Base-by-base conservation (phyloP, 2,329 filamentous ascomycete species). In the Paecilomyces dactylethromorphus region DNA sequence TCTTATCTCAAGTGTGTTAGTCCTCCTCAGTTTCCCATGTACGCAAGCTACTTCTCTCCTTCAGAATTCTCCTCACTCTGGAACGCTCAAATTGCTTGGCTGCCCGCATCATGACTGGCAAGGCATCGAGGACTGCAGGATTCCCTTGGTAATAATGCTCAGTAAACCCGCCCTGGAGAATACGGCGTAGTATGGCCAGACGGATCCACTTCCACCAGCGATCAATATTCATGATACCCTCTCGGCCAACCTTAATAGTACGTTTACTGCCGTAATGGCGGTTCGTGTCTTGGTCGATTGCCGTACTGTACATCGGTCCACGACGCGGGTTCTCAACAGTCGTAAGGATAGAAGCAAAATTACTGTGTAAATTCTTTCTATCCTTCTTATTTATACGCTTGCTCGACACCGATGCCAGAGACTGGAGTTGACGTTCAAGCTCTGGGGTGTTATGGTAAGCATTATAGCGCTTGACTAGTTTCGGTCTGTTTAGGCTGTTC, bases 191-290 rank as follows among this genome's bases (percentile, higher is more conserved):
- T 2, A 82, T 81, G 60, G 86, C 83, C 55, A 89, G 72, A 31
- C 87, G 79, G 64, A 85, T 79, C 65, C 89, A 76, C 72, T 90
- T 90, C 87, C 87, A 90, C 88, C 88, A 91, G 63, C 82, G 82
- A 71, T 90, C 86, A 55, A 90, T 84, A 55, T 77, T 81, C 77
- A 90, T 83, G 56, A 82, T 79, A 2, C 84, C 83, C 53, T 80
- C 81, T 22, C 79, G 78, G 31, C 72, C 71, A 58, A 90, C 82
- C 58, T 82, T 81, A 45, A 90, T 78, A 11, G 76, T 82, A 75
- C 88, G 78, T 59, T 86, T 80, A 59, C 82, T 86, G 5, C 87
- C 87, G 61, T 86, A 86, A 54, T 81, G 78, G 24, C 78, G 78
- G 26, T 84, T 84, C 0, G 81, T 83, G 35, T 87, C 81, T 53